phyloP scores from a whole-genome alignment of 257 asterid species.

The Orobanche coerulescens region DNA sequence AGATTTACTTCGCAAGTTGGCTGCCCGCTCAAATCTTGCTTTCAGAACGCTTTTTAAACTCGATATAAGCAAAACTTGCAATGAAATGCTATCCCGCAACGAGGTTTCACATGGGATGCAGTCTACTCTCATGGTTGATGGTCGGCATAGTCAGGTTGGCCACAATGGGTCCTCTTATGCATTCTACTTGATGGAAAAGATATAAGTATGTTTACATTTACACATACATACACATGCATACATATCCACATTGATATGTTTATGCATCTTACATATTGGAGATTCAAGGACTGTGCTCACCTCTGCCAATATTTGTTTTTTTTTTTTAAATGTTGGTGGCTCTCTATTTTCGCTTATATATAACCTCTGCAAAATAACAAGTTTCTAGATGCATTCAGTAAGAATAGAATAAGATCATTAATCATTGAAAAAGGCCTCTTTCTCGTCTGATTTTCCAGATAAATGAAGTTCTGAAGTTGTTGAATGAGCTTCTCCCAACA shows the following conservation, averaged over 20 bases:
- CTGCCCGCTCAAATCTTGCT: constrained; percentile 69
- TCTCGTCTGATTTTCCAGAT: constrained; percentile 39
- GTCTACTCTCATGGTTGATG: constrained; percentile 50
- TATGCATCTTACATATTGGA: too few species aligned
- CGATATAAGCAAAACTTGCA: constrained; percentile 53
- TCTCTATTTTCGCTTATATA: constrained; percentile 5
- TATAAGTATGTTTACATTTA: background rate
- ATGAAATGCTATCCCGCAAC: constrained; percentile 57
- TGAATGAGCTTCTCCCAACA: constrained; percentile 80
- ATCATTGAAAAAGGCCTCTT: constrained; percentile 7
- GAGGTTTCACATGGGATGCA: constrained; percentile 56
- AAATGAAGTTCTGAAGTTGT: constrained; percentile 63
- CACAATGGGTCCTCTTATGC: background rate
- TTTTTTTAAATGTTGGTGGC: background rate
- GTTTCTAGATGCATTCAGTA: background rate
- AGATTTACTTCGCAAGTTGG: constrained; percentile 73
- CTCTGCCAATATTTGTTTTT: background rate
- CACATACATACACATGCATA: background rate
- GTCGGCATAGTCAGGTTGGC: constrained; percentile 58
- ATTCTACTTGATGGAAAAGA: too few species aligned
- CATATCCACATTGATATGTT: too few species aligned
- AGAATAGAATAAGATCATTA: background rate
- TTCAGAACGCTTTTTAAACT: constrained; percentile 75
- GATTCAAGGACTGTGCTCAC: too few species aligned
- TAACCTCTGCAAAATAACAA: background rate